Percentiles rank a stretch among this genome's conserved stretches.
Conservation (phyloP, 2,329 filamentous ascomycete genomes). For the Triangularia setosa region DNA sequence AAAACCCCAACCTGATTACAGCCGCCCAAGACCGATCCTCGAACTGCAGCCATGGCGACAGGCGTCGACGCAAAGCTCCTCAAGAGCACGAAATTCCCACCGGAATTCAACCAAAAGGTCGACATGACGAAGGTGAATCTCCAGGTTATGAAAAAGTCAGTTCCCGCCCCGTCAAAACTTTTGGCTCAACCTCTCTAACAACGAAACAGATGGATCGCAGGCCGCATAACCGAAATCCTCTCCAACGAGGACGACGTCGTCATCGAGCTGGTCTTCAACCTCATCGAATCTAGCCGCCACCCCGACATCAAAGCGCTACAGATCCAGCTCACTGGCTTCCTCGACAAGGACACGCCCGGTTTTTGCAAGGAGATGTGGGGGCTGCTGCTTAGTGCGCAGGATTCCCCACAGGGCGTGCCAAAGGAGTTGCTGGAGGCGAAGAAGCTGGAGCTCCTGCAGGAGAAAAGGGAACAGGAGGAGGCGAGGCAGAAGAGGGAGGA, state of each 20-base stretch:
- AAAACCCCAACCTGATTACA: not conserved
- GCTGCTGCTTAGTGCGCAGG: slow-evolving; percentile 83
- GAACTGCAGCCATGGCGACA: slow-evolving; percentile 60
- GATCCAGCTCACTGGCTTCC: slow-evolving; percentile 89
- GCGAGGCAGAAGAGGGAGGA: slow-evolving; percentile 67
- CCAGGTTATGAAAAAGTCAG: slow-evolving; percentile 95
- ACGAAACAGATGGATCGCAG: slow-evolving; percentile 77
- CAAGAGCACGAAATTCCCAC: slow-evolving; percentile 87
- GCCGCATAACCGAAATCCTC: slow-evolving; percentile 80
- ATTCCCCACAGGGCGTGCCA: slow-evolving; percentile 83
- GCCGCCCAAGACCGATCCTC: not conserved
- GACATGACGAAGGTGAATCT: slow-evolving; percentile 97
- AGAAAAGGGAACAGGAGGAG: slow-evolving; percentile 85
- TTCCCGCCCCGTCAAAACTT: not conserved
- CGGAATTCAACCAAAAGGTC: slow-evolving; percentile 91
- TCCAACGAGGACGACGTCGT: slow-evolving; percentile 95
- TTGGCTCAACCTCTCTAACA: not conserved
- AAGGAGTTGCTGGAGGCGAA: slow-evolving; percentile 94
- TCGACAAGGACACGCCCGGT: slow-evolving; percentile 81
- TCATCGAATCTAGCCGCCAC: slow-evolving; percentile 72
- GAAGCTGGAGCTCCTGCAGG: slow-evolving; percentile 89
- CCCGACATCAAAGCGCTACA: slow-evolving; percentile 95
- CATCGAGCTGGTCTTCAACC: slow-evolving; percentile 73
- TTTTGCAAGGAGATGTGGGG: slow-evolving; percentile 97
- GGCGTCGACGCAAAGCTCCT: slow-evolving; percentile 86